Evolutionary conservation across 352 stramenopile genomes (phyloP).

Genomic region (Pythium phragmitis): DNA sequence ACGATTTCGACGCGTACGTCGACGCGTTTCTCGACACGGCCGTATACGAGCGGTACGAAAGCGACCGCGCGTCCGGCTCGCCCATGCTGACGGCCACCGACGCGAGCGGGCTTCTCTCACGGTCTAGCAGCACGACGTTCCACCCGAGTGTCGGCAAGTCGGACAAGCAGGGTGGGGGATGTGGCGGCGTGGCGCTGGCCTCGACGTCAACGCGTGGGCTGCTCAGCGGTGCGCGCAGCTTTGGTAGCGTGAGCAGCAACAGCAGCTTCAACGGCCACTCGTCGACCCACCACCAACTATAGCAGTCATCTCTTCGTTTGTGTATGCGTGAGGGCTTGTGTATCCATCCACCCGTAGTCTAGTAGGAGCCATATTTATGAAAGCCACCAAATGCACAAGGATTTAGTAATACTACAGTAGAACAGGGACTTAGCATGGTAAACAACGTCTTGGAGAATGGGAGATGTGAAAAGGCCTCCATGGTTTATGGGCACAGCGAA

Average conservation of each 20-base stretch:
- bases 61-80: constrained; percentile 1
- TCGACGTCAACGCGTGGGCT: constrained; percentile 31
- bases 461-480: background rate
- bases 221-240: constrained; percentile 37
- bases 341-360: background rate
- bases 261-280: constrained; percentile 34
- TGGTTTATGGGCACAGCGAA: constrained; percentile 5
- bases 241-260: constrained; percentile 62
- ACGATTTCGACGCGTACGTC: constrained; percentile 82
- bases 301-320: background rate
- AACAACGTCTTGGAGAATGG: background rate
- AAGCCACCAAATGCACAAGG: background rate
- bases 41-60: constrained; percentile 45
- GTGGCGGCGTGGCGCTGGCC: constrained; percentile 20
- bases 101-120: constrained; percentile 15
- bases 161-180: constrained; percentile 5
- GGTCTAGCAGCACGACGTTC: constrained; percentile 21
- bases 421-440: too few relatives aligned
- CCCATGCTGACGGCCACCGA: background rate
- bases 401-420: too few relatives aligned
- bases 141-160: constrained; percentile 14
- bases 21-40: constrained; percentile 61
- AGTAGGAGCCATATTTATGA: constrained; percentile 17
- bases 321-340: background rate
- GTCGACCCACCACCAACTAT: constrained; percentile 29